phyloP scores from a whole-genome alignment of 2,329 filamentous ascomycete species.

The Botryotinia globosa region DNA sequence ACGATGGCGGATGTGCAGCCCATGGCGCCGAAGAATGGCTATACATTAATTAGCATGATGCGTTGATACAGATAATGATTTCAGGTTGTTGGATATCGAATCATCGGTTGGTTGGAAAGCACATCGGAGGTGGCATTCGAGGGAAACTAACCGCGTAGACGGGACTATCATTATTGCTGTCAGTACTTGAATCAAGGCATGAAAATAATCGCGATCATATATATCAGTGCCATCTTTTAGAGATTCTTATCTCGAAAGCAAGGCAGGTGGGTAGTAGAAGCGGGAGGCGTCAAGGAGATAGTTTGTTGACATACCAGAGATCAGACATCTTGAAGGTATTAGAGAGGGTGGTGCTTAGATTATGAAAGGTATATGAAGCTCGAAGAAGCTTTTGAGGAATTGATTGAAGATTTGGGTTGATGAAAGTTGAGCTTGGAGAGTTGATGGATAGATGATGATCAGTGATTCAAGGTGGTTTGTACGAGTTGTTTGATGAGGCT shows the following conservation, averaged over 20 bases:
- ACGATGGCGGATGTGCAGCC: conserved; percentile 93
- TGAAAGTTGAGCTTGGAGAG: conserved; percentile 31
- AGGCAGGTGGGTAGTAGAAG: conserved; percentile 3
- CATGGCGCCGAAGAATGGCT: conserved; percentile 95
- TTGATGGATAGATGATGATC: conserved; percentile 32
- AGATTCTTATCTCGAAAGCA: conserved; percentile 27
- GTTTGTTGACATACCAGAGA: conserved; percentile 68
- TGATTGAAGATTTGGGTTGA: conserved; percentile 32
- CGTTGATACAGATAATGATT: conserved; percentile 26
- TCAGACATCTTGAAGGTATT: conserved; percentile 60
- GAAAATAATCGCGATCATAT: background rate
- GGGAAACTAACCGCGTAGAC: conserved; percentile 91
- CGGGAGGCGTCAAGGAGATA: conserved; percentile 22
- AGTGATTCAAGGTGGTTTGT: conserved; percentile 24
- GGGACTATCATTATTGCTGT: conserved; percentile 62
- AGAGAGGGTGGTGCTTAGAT: conserved; percentile 26
- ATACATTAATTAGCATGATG: conserved; percentile 35
- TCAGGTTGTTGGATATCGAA: conserved; percentile 1
- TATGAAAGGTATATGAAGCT: conserved; percentile 27
- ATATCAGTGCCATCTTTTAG: conserved; percentile 16
- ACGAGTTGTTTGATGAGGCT: conserved; percentile 22
- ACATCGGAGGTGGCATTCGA: conserved; percentile 11
- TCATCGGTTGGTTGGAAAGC: background rate
- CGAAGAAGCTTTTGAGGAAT: conserved; percentile 28
- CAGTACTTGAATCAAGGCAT: conserved; percentile 41